Conservation (phyloP, 148 eudicot genomes). For the Rhododendron henanense region DNA sequence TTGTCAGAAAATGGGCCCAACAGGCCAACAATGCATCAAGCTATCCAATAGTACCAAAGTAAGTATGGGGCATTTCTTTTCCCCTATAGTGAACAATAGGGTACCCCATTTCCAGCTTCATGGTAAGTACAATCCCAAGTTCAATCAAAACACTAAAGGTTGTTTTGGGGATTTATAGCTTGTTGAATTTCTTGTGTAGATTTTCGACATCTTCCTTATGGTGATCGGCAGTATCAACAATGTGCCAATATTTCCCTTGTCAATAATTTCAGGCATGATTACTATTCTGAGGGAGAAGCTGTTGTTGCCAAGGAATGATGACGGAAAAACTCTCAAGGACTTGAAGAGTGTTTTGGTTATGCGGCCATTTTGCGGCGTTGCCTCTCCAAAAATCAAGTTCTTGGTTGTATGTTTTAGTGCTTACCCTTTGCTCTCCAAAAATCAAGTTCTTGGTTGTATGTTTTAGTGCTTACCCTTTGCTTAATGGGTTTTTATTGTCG, state of each 20-base stretch:
- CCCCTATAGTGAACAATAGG: neutral
- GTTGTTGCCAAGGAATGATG: conserved; percentile 69
- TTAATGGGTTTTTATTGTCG: neutral
- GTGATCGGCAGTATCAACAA: neutral
- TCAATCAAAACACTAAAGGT: neutral
- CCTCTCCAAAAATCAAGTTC: neutral
- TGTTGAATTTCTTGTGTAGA: neutral
- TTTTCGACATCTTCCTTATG: neutral
- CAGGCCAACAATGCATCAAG: neutral
- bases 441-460: conserved; percentile 1
- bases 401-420: neutral
- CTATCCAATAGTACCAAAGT: neutral
- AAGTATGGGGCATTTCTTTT: neutral
- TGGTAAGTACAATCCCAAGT: neutral
- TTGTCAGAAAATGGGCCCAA: neutral
- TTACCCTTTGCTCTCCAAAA: neutral
- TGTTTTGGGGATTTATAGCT: neutral
- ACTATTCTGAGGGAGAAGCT: conserved; percentile 45
- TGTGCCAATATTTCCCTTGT: neutral
- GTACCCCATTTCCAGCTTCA: neutral
- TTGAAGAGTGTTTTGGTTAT: neutral
- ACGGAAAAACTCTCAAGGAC: conserved; percentile 14
- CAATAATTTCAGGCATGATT: conserved; percentile 58
- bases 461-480: neutral
- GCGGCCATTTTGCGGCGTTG: neutral